Evolutionary conservation across 2,329 filamentous ascomycete species (phyloP).

Genomic region (Alternaria sp.): DNA sequence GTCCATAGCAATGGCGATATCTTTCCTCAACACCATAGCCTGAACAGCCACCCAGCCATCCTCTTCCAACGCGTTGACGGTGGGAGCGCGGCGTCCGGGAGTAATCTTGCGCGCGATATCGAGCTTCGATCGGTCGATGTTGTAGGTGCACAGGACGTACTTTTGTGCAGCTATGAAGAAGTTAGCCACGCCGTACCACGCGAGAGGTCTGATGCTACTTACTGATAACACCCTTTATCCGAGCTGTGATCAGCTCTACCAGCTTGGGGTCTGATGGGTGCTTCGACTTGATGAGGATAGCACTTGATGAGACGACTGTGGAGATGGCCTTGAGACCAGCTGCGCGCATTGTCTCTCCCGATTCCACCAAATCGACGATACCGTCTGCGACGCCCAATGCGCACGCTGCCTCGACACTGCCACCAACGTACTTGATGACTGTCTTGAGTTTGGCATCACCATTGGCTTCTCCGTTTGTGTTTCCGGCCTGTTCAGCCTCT

Average conservation of each 20-base stretch:
- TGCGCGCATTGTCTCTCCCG: conserved; percentile 96
- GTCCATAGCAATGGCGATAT: conserved; percentile 87
- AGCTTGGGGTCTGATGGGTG: conserved; percentile 80
- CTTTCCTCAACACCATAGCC: conserved; percentile 90
- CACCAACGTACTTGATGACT: conserved; percentile 91
- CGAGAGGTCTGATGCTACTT: conserved; percentile 34
- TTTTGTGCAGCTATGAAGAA: conserved; percentile 74
- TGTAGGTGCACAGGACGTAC: conserved; percentile 96
- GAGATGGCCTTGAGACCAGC: conserved; percentile 93
- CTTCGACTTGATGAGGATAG: conserved; percentile 91
- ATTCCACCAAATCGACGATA: conserved; percentile 98
- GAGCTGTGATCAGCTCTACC: conserved; percentile 82
- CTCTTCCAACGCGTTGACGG: conserved; percentile 86
- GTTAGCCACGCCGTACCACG: conserved; percentile 16
- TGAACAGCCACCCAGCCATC: conserved; percentile 94
- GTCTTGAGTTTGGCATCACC: conserved; percentile 72
- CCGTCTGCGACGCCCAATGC: conserved; percentile 95
- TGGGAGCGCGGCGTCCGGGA: conserved; percentile 91
- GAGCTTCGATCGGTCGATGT: conserved; percentile 78
- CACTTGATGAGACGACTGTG: conserved; percentile 87
- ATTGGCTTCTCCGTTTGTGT: conserved; percentile 45
- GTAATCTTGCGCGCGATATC: conserved; percentile 77
- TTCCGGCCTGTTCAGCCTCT: conserved; percentile 62
- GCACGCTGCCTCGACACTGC: conserved; percentile 96
- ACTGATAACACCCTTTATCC: conserved; percentile 93